Conservation (phyloP, 129 eudicot genomes). For the Flaveria robusta region DNA sequence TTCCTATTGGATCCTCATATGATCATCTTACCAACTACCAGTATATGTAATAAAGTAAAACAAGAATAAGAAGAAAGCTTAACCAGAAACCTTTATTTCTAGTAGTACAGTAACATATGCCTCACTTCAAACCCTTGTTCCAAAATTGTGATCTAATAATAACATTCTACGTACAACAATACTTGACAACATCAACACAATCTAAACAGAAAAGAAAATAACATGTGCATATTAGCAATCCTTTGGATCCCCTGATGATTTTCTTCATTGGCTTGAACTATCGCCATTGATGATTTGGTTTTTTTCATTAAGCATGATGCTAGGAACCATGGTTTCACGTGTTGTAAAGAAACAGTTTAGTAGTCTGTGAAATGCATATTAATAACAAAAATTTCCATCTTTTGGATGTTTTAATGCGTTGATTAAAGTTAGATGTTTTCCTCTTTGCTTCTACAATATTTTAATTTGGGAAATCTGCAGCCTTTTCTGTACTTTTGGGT, state of each 20-base stretch:
- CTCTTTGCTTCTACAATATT: not conserved
- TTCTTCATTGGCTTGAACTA: constrained; percentile 6
- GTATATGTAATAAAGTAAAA: not conserved
- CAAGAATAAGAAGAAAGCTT: not conserved
- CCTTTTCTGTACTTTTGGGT: no score
- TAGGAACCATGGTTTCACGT: constrained; percentile 8
- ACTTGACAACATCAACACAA: constrained; percentile 30
- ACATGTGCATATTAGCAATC: constrained; percentile 2
- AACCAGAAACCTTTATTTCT: not conserved
- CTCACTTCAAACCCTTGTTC: constrained; percentile 24
- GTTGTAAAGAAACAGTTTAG: constrained; percentile 21
- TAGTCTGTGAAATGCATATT: not conserved
- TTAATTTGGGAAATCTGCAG: no score
- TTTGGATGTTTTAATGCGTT: not conserved
- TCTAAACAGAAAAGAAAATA: not conserved
- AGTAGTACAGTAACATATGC: constrained; percentile 24
- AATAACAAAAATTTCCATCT: not conserved
- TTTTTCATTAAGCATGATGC: not conserved
- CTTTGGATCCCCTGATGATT: constrained; percentile 24
- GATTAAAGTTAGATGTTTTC: not conserved
- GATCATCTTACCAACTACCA: no score
- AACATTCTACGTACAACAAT: constrained; percentile 37
- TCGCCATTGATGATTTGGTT: not conserved
- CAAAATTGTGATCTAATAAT: constrained; percentile 42
- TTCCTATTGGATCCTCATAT: no score